phyloP scores from a whole-genome alignment of 352 stramenopile genomes.

The Phytopythium cucurbitacearum region DNA sequence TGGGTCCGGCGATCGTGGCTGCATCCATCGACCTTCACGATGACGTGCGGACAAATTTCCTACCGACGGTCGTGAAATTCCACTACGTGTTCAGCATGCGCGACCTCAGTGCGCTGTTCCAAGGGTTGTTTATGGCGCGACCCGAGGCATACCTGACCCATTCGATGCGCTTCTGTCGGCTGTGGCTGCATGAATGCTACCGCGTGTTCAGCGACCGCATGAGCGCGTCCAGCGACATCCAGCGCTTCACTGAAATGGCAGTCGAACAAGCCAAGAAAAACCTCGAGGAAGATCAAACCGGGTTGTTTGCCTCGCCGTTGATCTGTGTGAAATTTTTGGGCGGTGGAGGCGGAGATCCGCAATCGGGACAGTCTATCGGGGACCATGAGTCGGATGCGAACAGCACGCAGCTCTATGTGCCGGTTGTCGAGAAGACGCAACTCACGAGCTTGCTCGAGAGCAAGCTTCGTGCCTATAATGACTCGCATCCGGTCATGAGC shows the following conservation, averaged over 20 bases:
- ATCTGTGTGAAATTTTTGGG: conserved; percentile 71
- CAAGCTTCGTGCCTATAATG: conserved; percentile 87
- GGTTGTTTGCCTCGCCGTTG: conserved; percentile 66
- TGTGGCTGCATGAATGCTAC: conserved; percentile 91
- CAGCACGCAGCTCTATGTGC: conserved; percentile 33
- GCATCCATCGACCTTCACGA: conserved; percentile 83
- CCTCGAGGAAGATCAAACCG: conserved; percentile 73
- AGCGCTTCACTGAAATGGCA: conserved; percentile 78
- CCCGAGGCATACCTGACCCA: conserved; percentile 62
- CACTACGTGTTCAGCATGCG: conserved; percentile 93
- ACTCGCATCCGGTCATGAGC: conserved; percentile 91
- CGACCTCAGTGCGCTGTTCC: conserved; percentile 85
- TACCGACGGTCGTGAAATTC: conserved; percentile 90
- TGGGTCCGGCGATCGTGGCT: conserved; percentile 54
- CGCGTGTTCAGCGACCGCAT: conserved; percentile 92
- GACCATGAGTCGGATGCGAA: conserved; percentile 7
- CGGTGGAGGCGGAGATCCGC: conserved; percentile 8
- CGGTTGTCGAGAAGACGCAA: conserved; percentile 44
- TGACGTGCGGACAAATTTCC: conserved; percentile 70
- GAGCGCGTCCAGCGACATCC: conserved; percentile 58
- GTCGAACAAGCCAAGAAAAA: conserved; percentile 85
- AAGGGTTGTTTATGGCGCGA: conserved; percentile 70
- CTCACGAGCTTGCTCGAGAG: conserved; percentile 52
- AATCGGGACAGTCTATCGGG: background rate
- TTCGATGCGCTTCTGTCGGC: conserved; percentile 57